A percentile compares a stretch with the other conserved stretches of the same genome.
Evolutionary conservation across 2,329 filamentous ascomycete genomes (phyloP).

Genomic region (Xylaria sp.): DNA sequence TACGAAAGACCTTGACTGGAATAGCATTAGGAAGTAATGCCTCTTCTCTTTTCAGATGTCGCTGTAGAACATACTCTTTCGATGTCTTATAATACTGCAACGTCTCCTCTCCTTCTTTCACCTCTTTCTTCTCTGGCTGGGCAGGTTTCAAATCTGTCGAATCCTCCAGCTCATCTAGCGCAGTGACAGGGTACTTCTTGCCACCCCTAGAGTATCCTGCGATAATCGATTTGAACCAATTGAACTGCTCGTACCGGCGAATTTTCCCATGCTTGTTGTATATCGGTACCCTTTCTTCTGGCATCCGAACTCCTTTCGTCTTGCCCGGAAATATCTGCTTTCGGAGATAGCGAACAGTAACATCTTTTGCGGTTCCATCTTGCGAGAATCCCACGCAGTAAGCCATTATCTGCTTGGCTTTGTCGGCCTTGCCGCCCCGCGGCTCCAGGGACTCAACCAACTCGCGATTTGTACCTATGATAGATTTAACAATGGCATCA

Average conservation of each 20-base stretch:
- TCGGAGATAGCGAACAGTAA: constrained; percentile 89
- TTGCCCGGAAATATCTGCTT: constrained; percentile 82
- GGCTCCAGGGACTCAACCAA: constrained; percentile 79
- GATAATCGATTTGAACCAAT: constrained; percentile 89
- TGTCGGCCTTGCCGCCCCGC: constrained; percentile 81
- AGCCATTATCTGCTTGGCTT: constrained; percentile 84
- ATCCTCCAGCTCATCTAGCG: constrained; percentile 81
- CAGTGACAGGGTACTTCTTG: constrained; percentile 61
- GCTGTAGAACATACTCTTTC: constrained; percentile 80
- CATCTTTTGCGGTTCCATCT: constrained; percentile 91
- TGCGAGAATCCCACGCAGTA: constrained; percentile 84
- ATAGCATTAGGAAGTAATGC: constrained; percentile 73
- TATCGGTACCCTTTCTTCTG: constrained; percentile 79
- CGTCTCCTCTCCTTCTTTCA: constrained; percentile 78
- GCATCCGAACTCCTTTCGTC: constrained; percentile 83
- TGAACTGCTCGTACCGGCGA: constrained; percentile 75
- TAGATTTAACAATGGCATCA: constrained; percentile 72
- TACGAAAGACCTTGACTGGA: constrained; percentile 75
- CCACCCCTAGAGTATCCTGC: constrained; percentile 67
- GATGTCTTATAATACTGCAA: constrained; percentile 88
- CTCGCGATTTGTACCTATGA: constrained; percentile 75
- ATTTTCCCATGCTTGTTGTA: constrained; percentile 80
- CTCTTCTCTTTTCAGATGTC: constrained; percentile 91
- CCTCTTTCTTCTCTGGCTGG: constrained; percentile 73
- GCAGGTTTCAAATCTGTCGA: constrained; percentile 75